phyloP scores from a whole-genome alignment of 306 rosid genomes.

The Pyrus betulifolia region DNA sequence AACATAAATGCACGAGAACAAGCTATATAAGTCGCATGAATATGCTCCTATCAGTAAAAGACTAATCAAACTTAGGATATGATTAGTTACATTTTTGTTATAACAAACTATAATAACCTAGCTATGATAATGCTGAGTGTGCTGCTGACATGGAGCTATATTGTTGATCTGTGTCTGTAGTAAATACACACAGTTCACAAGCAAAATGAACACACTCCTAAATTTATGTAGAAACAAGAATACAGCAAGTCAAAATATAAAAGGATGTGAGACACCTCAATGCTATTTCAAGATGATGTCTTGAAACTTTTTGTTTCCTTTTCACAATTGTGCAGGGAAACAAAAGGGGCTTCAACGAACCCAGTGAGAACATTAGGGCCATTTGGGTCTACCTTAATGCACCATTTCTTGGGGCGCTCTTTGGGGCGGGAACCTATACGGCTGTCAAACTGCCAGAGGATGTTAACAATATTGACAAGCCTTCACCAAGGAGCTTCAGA shows the following conservation, averaged over 20 bases:
- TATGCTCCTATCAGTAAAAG: no score
- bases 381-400: slow-evolving; percentile 82
- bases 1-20: no score
- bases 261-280: not conserved
- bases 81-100: no score
- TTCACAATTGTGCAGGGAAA: slow-evolving; percentile 36
- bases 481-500: slow-evolving; percentile 51
- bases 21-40: no score
- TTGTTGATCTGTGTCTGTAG: no score
- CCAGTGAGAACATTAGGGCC: slow-evolving; percentile 81
- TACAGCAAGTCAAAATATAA: not conserved
- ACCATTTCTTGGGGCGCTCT: slow-evolving; percentile 74
- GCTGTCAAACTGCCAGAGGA: slow-evolving; percentile 60
- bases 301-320: not conserved
- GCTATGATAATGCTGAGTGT: no score
- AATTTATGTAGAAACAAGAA: not conserved
- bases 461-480: slow-evolving; percentile 22
- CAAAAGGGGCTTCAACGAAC: slow-evolving; percentile 80
- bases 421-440: slow-evolving; percentile 74
- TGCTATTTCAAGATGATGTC: not conserved
- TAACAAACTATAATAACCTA: no score
- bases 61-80: no score
- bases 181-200: not conserved
- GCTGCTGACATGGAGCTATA: no score
- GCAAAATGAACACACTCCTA: not conserved